Evolutionary conservation across 169 alveolate species (phyloP).

Genomic region (Perkinsus chesapeaki): DNA sequence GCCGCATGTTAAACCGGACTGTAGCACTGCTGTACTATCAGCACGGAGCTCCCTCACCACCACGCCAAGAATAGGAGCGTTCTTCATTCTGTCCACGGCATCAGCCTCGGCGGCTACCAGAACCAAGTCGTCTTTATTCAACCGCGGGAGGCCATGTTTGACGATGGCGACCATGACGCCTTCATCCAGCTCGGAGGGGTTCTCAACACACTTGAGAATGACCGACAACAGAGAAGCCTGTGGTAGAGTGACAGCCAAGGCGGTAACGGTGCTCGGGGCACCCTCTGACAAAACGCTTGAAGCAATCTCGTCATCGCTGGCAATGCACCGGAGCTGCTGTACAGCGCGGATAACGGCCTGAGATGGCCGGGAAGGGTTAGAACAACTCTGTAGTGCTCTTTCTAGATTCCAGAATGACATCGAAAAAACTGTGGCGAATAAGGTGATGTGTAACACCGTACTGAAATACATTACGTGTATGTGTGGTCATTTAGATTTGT

Average conservation of each 20-base stretch:
- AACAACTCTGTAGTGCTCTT: not conserved
- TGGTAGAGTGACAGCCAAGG: not conserved
- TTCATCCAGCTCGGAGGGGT: not conserved
- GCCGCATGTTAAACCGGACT: not conserved
- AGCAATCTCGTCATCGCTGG: not conserved
- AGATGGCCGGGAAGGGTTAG: not conserved
- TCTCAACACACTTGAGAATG: not conserved
- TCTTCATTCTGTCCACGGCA: not conserved
- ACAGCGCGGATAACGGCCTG: not conserved
- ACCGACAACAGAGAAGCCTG: not conserved
- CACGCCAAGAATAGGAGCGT: not conserved
- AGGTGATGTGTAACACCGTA: no score
- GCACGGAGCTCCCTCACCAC: not conserved
- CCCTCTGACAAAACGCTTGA: not conserved
- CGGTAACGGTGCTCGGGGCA: not conserved
- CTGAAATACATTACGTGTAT: no score
- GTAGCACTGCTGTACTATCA: not conserved
- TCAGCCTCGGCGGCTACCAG: not conserved
- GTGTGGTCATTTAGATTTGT: no score
- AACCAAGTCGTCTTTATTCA: not conserved
- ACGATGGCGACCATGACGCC: not conserved
- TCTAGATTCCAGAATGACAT: not conserved
- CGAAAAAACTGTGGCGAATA: no score
- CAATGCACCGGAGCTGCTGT: not conserved
- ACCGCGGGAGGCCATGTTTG: not conserved